A percentile compares a stretch with the other conserved stretches of the same genome.
These are phyloP conservation scores for Lichtheimia ornata DNA, from an alignment of 371 early-diverging fungal species.

Conservation along the genomic window DNA sequence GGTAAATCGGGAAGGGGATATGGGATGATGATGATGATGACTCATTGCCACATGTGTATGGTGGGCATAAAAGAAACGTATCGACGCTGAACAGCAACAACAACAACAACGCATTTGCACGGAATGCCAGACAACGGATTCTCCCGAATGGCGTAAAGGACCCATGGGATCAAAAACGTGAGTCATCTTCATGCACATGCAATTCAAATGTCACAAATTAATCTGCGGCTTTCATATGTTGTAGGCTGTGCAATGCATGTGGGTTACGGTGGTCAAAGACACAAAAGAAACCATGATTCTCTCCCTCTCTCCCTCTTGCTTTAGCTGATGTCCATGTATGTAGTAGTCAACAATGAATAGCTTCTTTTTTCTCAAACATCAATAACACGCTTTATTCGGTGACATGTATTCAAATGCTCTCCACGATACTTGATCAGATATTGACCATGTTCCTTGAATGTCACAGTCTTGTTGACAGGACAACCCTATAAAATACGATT, in stretches of 20 bases:
- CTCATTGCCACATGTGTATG: too few species aligned
- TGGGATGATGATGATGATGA: neutral
- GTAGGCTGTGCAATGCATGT: slow-evolving; percentile 60
- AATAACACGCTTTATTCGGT: slow-evolving; percentile 24
- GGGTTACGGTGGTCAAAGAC: slow-evolving; percentile 49
- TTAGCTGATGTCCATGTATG: too few species aligned
- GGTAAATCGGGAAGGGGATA: slow-evolving; percentile 8
- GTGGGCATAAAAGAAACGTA: slow-evolving; percentile 8
- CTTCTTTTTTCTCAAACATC: slow-evolving; percentile 10
- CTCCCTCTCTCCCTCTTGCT: too few species aligned
- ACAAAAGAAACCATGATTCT: slow-evolving; percentile 14
- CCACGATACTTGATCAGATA: slow-evolving; percentile 56
- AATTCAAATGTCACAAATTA: neutral
- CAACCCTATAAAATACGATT: slow-evolving; percentile 18
- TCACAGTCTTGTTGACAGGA: slow-evolving; percentile 56
- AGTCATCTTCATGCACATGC: slow-evolving; percentile 12
- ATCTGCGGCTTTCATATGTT: neutral
- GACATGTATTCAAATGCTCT: slow-evolving; percentile 44
- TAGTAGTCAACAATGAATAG: neutral
- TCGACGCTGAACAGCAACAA: slow-evolving; percentile 7
- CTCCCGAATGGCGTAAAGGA: slow-evolving; percentile 87
- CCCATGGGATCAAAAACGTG: slow-evolving; percentile 74
- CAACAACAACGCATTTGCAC: slow-evolving; percentile 25
- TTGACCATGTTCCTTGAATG: slow-evolving; percentile 47
- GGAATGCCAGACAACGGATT: slow-evolving; percentile 73